Conservation (phyloP, 2,329 filamentous ascomycete species). For the Phialocephala sp. region DNA sequence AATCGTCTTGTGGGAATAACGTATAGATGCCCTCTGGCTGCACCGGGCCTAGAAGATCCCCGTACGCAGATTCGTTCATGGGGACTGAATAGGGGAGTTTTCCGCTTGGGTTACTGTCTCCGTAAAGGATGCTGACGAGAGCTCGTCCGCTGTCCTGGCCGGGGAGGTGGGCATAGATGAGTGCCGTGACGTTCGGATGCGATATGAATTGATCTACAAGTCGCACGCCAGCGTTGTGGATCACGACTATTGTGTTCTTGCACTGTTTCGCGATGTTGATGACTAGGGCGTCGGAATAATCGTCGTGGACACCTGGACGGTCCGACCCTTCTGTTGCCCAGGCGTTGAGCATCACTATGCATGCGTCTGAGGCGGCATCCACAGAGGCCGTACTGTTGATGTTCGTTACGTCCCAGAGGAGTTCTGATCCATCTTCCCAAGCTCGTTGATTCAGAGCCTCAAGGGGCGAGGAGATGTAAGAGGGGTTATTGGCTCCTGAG, state of each 20-base stretch:
- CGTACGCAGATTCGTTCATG: slow-evolving; percentile 58
- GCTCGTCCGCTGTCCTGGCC: slow-evolving; percentile 67
- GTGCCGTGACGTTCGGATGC: slow-evolving; percentile 64
- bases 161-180: slow-evolving; percentile 65
- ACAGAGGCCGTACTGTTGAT: slow-evolving; percentile 55
- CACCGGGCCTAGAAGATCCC: slow-evolving; percentile 54
- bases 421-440: slow-evolving; percentile 58
- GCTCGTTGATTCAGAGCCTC: slow-evolving; percentile 59
- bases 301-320: slow-evolving; percentile 65
- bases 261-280: slow-evolving; percentile 57
- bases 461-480: slow-evolving; percentile 58
- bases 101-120: slow-evolving; percentile 59
- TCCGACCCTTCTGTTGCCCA: slow-evolving; percentile 77
- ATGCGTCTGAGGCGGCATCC: slow-evolving; percentile 61
- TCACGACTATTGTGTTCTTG: slow-evolving; percentile 65
- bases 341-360: slow-evolving; percentile 69
- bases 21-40: slow-evolving; percentile 42
- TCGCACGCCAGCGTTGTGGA: slow-evolving; percentile 67
- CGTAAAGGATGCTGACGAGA: slow-evolving; percentile 65
- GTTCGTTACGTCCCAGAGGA: slow-evolving; percentile 58
- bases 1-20: slow-evolving; percentile 48
- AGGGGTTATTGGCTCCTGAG: slow-evolving; percentile 53
- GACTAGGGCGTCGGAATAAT: slow-evolving; percentile 60
- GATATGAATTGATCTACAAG: slow-evolving; percentile 64
- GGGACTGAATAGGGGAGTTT: slow-evolving; percentile 69